A percentile compares a stretch with the other conserved stretches of the same genome.
phyloP scores from a whole-genome alignment of 768 basidiomycete genomes.

The Calvatia gigantea region DNA sequence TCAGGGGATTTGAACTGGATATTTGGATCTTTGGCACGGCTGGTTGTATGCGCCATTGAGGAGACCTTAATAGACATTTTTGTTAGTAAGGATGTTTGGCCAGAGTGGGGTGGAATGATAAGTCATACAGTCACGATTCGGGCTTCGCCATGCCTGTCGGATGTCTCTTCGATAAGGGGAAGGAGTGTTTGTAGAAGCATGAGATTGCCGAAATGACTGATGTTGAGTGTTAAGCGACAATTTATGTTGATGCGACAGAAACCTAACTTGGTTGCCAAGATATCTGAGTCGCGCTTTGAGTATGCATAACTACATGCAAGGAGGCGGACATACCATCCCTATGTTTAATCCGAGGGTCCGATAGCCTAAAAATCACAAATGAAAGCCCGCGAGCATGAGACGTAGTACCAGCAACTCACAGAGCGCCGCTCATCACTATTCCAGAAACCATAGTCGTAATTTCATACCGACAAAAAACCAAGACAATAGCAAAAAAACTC shows the following conservation, averaged over 20 bases:
- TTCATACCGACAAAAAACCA: neutral
- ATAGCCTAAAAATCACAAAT: neutral
- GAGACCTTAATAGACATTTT: neutral
- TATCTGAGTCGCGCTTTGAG: neutral
- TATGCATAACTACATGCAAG: too few relatives aligned
- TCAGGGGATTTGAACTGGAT: slow-evolving; percentile 4
- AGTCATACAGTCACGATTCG: slow-evolving; percentile 2
- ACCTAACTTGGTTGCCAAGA: neutral
- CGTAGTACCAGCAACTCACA: neutral
- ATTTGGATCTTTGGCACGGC: neutral
- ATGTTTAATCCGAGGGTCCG: slow-evolving; percentile 5
- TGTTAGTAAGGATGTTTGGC: too few relatives aligned
- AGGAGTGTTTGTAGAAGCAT: slow-evolving; percentile 4
- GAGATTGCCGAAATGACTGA: slow-evolving; percentile 10
- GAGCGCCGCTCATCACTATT: slow-evolving; percentile 2
- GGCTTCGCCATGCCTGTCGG: slow-evolving; percentile 9
- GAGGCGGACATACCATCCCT: neutral
- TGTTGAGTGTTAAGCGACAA: neutral
- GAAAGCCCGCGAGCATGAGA: neutral
- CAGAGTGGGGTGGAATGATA: too few relatives aligned
- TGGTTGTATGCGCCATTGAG: neutral
- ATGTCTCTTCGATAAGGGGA: slow-evolving; percentile 7
- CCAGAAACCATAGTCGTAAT: neutral
- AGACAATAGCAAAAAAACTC: slow-evolving; percentile 13
- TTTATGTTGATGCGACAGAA: neutral